Conservation (phyloP, 306 rosid genomes). For the Geum urbanum region DNA sequence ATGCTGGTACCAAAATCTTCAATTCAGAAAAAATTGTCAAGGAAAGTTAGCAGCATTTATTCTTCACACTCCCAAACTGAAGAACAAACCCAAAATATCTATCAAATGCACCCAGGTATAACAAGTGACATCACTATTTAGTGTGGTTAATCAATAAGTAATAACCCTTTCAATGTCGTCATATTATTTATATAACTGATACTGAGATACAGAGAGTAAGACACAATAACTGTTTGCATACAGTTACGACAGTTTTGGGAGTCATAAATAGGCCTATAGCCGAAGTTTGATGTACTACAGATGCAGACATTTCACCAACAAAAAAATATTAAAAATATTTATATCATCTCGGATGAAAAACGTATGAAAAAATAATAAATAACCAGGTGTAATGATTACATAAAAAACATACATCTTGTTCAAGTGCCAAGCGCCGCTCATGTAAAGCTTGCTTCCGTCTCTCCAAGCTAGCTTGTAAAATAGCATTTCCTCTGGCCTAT, state of each 20-base stretch:
- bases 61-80: slow-evolving; percentile 1
- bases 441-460: slow-evolving; percentile 99
- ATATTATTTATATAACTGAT: neutral
- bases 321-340: too few species aligned
- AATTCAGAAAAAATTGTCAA: neutral
- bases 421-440: slow-evolving; percentile 96
- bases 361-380: neutral
- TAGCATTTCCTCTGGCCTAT: slow-evolving; percentile 98
- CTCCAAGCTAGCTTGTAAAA: slow-evolving; percentile 97
- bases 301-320: neutral
- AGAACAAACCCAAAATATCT: neutral
- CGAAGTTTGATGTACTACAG: neutral
- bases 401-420: slow-evolving; percentile 72
- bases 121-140: neutral
- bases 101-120: neutral
- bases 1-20: neutral
- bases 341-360: too few species aligned
- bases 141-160: neutral
- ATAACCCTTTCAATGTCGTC: neutral
- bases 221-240: neutral
- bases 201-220: neutral
- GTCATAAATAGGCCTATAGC: neutral
- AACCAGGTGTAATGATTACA: neutral
- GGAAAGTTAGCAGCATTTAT: neutral
- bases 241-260: neutral